Percentiles rank a stretch among this genome's conserved stretches.
phyloP scores from a whole-genome alignment of 805 yeast species.

The Isabelozyma pseudorhagii region DNA sequence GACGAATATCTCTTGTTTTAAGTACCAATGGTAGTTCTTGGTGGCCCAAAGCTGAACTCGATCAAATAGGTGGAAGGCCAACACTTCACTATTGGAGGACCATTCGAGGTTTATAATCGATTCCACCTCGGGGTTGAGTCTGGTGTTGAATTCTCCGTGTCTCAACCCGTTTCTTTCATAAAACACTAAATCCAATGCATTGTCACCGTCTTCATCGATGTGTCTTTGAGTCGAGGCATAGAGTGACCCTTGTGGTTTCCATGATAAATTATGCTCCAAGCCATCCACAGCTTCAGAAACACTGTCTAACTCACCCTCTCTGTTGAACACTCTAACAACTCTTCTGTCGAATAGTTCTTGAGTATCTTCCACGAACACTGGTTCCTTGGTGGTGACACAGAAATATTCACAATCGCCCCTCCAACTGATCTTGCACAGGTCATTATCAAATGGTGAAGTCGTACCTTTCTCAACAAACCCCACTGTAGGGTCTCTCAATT shows the following conservation, averaged over 20 bases:
- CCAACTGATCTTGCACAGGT: slow-evolving; percentile 67
- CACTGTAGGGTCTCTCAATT: slow-evolving; percentile 86
- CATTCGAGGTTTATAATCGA: slow-evolving; percentile 58
- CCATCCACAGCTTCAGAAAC: slow-evolving; percentile 90
- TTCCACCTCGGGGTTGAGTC: slow-evolving; percentile 49
- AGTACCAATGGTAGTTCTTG: slow-evolving; percentile 93
- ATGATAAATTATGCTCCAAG: slow-evolving; percentile 66
- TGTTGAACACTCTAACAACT: slow-evolving; percentile 74
- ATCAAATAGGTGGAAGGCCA: slow-evolving; percentile 63
- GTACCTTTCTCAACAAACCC: slow-evolving; percentile 68
- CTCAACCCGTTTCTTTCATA: slow-evolving; percentile 92
- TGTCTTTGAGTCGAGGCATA: slow-evolving; percentile 80
- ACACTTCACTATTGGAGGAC: slow-evolving; percentile 77
- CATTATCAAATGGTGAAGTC: slow-evolving; percentile 52
- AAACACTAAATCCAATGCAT: slow-evolving; percentile 58
- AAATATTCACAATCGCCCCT: slow-evolving; percentile 92
- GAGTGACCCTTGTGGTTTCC: slow-evolving; percentile 90
- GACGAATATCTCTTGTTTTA: slow-evolving; percentile 69
- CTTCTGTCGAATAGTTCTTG: slow-evolving; percentile 50
- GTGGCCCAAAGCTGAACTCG: slow-evolving; percentile 85
- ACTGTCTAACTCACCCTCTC: slow-evolving; percentile 75
- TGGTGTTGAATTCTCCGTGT: slow-evolving; percentile 77
- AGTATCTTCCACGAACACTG: slow-evolving; percentile 39
- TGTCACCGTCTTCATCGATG: slow-evolving; percentile 48
- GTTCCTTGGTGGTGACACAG: slow-evolving; percentile 63